Base-by-base conservation (phyloP, 768 basidiomycete genomes). In the Mrakia frigida region DNA sequence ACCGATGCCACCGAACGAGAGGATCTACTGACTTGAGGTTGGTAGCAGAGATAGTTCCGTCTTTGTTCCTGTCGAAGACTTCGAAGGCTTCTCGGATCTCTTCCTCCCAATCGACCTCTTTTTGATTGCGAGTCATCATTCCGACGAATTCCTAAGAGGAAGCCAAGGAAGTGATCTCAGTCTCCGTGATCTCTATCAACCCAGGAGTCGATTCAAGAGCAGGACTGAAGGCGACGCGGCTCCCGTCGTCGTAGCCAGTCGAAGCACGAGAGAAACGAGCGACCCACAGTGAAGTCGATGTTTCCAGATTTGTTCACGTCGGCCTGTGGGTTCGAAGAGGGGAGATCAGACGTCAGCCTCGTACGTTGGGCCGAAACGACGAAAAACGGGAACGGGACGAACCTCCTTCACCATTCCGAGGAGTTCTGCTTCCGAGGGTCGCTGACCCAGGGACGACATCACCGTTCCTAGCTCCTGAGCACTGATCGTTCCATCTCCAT, bases 51-150 rank as follows among this genome's bases (percentile, higher is more conserved):
- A 68, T 68, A 5, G 18, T 68, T n/a, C 65, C 65, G 39, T 68
- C 39, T 5, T 25, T 21, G 39, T 68, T 68, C 37, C 39, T 21
- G 23, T 68, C 65, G 11, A 68, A 41, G 37, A 68, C 65, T 16
- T 37, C n/a, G 65, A 68, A 68, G 21, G 65, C 65, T 37, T 68
- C 65, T 4, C 65, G 35, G 25, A 68, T 68, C 37, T 68, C 65
- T 23, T 37, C 3, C 0, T 68, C 65, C 37, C 25, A 25, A 23
- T 68, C 65, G 21, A 68, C 39, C 14, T 39, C 65, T 18, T 68
- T 25, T 9, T 18, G 25, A 4, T 35, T 39, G 6, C 25, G 35
- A 37, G 65, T 39, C 65, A 68, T 68, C 65, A 68, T 37, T 1
- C 35, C 39, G 35, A 68, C 65, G 39, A 68, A 68, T 13, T 68